Evolutionary conservation across 2,329 filamentous ascomycete species (phyloP).

Genomic region (Aspergillus pseudotamarii): DNA sequence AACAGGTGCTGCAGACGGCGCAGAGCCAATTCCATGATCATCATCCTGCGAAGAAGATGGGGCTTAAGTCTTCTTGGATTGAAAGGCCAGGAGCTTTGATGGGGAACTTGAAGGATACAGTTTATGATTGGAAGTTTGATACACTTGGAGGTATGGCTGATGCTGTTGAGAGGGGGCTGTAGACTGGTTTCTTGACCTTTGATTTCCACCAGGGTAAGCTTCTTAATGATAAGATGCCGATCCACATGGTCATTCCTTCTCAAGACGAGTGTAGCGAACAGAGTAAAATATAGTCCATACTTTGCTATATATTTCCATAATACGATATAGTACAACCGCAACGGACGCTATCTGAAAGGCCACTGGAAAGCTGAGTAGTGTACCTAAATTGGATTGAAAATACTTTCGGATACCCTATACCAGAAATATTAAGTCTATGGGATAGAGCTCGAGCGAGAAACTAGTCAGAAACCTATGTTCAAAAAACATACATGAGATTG

Average conservation of each 20-base stretch:
- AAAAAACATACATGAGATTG: too few relatives aligned
- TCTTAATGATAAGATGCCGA: neutral
- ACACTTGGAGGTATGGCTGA: constrained; percentile 64
- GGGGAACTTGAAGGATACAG: constrained; percentile 42
- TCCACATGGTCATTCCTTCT: too few relatives aligned
- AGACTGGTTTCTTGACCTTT: neutral
- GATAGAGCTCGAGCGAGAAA: neutral
- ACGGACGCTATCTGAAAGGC: neutral
- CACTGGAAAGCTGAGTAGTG: neutral
- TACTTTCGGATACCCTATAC: neutral
- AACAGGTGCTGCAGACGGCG: constrained; percentile 67
- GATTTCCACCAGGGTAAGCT: neutral
- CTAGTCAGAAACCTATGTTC: neutral
- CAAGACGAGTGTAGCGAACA: neutral
- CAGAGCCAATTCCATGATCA: constrained; percentile 70
- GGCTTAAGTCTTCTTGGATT: constrained; percentile 68
- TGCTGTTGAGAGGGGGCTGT: constrained; percentile 31
- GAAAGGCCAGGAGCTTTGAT: constrained; percentile 46
- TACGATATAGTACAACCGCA: too few relatives aligned
- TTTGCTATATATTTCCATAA: neutral
- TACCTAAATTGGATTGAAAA: neutral
- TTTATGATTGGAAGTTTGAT: constrained; percentile 60
- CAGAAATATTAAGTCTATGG: neutral
- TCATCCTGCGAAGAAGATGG: constrained; percentile 63
- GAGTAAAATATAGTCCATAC: neutral